Evolutionary conservation across 768 basidiomycete genomes (phyloP), one percentile per base, ranked within the genome.

Genomic region (Lactifluus piperatus): DNA sequence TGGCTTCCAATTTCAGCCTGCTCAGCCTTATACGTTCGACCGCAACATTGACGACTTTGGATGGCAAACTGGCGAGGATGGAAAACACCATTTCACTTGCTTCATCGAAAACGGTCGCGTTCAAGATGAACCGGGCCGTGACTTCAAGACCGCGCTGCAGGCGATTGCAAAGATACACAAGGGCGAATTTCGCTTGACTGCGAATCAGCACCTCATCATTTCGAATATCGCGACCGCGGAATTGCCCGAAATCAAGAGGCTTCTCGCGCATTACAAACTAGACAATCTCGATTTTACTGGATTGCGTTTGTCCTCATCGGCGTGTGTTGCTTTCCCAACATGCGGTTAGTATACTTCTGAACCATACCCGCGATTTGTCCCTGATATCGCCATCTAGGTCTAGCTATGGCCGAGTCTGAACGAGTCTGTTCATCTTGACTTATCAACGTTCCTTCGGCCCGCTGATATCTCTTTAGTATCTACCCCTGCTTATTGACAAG

Each of bases 51-150:
- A 99, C 72, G 86, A 94, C 69, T 98, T 83, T 65, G 97, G 97
- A 43, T 99, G 97, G 97, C 75, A 81, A 56, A 86, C 82, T 18
- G 93, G 92, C 53, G 78, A 86, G 67, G 85, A 97, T 66, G 93
- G 93, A 60, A 83, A 79, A 64, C 87, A 93, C 68, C 93, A 98
- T 71, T 94, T 93, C 72, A 92, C 87, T 51, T 77, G 88, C 71
- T 98, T 94, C 73, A 88, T 99, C 71, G 97, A 99, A 76, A 99
- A 99, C 67, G 95, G 97, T 20, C 90, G 95, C 20, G 81, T 99
- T n/a, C 86, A 93, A 71, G 94, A 98, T 72, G 92, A 94, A 71
- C 86, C 92, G 13, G 89, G 81, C 20, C 81, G 82, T 54, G 84
- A 91, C 64, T 97, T 92, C 83, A 97, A 98, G 80, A 84, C 88